Conservation (phyloP, 768 basidiomycete genomes). For the Gymnopilus dilepis region DNA sequence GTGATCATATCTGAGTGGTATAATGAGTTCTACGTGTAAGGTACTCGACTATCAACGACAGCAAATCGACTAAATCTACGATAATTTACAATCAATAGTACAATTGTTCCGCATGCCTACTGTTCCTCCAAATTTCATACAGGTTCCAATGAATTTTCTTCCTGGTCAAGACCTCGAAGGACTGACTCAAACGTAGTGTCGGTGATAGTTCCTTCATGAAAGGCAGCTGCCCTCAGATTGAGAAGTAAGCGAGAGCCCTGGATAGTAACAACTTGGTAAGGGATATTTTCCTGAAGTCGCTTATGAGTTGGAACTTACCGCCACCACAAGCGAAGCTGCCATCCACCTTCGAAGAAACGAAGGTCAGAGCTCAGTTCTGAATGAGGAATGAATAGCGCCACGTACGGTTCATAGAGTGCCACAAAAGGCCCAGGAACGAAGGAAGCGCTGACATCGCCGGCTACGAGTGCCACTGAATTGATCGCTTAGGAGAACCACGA, state of each 20-base stretch:
- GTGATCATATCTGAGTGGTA: not conserved
- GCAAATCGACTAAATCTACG: not conserved
- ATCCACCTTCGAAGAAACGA: not conserved
- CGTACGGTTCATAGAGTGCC: constrained; percentile 7
- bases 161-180: not conserved
- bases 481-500: not conserved
- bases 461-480: constrained; percentile 2
- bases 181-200: constrained; percentile 1
- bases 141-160: not conserved
- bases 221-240: not conserved
- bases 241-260: constrained; percentile 6
- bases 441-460: not conserved
- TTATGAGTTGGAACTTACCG: not conserved
- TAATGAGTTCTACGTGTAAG: constrained; percentile 4
- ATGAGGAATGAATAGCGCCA: not conserved
- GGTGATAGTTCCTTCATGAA: constrained; percentile 1
- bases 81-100: constrained; percentile 6
- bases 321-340: constrained; percentile 3
- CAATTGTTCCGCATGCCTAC: not conserved
- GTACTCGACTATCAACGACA: not conserved
- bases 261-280: not conserved
- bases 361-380: not conserved
- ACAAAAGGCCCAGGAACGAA: constrained; percentile 6
- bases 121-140: not conserved
- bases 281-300: not conserved